A percentile compares a stretch with the other conserved stretches of the same genome.
phyloP scores from a whole-genome alignment of 495 filamentous ascomycete genomes.

The Podospora pseudocomata region DNA sequence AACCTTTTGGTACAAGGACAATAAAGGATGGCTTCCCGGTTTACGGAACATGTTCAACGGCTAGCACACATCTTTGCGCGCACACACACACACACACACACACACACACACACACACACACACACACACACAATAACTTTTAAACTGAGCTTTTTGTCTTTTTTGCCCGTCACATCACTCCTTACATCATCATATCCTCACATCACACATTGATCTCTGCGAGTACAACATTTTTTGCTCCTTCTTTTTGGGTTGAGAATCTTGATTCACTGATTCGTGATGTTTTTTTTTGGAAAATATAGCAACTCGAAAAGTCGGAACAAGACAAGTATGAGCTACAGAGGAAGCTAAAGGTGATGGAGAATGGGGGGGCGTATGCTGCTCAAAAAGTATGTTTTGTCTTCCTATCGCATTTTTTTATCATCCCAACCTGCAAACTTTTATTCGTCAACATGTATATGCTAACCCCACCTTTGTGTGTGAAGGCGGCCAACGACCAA shows the following conservation, averaged over 20 bases:
- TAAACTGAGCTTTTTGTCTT: not conserved
- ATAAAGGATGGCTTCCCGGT: not conserved
- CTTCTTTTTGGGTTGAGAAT: not conserved
- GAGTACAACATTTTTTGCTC: not conserved
- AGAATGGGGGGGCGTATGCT: conserved; percentile 41
- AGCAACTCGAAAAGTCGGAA: conserved; percentile 51
- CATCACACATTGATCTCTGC: not conserved
- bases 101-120: too few relatives aligned
- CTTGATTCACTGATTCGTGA: conserved; percentile 11
- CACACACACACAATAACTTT: not conserved
- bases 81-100: too few relatives aligned
- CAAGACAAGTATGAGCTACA: conserved; percentile 47
- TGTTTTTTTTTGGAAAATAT: not conserved
- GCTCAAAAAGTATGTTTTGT: conserved; percentile 46
- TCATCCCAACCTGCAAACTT: not conserved
- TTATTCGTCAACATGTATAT: not conserved
- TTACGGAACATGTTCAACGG: not conserved
- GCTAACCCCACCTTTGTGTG: not conserved
- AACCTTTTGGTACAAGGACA: not conserved
- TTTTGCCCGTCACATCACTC: not conserved
- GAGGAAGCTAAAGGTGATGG: conserved; percentile 43
- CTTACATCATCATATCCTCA: not conserved
- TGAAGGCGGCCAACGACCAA: conserved; percentile 53
- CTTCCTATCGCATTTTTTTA: not conserved
- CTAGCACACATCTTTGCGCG: not conserved